Conservation (phyloP, 2,329 filamentous ascomycete species). For the Conoideocrella luteorostrata region DNA sequence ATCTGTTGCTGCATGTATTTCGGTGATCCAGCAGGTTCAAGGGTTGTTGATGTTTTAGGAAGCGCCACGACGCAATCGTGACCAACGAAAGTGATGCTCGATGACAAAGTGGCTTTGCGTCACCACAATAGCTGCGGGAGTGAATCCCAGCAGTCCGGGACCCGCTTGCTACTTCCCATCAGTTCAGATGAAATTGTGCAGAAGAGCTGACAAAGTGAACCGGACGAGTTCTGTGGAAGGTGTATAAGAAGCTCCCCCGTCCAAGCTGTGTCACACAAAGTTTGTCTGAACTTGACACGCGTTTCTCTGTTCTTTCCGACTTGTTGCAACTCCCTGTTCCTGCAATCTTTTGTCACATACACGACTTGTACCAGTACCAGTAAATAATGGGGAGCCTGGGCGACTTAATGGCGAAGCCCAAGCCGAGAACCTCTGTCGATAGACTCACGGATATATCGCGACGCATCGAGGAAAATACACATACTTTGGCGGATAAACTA, state of each 20-base stretch:
- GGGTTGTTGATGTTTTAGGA: not conserved
- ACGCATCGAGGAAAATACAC: slow-evolving; percentile 15
- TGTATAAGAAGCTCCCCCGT: too few relatives aligned
- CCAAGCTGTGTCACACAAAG: not conserved
- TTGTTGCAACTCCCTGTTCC: too few relatives aligned
- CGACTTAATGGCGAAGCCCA: not conserved
- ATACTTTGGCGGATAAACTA: slow-evolving; percentile 11
- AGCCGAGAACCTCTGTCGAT: slow-evolving; percentile 9
- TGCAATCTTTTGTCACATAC: not conserved
- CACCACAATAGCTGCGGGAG: too few relatives aligned
- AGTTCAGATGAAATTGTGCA: not conserved
- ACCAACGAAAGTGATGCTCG: too few relatives aligned
- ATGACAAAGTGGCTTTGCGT: too few relatives aligned
- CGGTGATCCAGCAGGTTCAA: not conserved
- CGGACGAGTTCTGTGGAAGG: too few relatives aligned
- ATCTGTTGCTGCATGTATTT: not conserved
- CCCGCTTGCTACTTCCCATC: too few relatives aligned
- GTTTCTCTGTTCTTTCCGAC: too few relatives aligned
- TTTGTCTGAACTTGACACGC: not conserved
- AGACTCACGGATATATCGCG: slow-evolving; percentile 12
- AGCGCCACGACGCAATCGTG: not conserved
- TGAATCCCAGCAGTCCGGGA: too few relatives aligned
- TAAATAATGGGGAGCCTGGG: slow-evolving; percentile 2
- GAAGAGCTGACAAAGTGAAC: not conserved
- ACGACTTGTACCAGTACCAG: not conserved